Evolutionary conservation across 2,329 filamentous ascomycete genomes (phyloP).

Genomic region (Penicillium sp.): DNA sequence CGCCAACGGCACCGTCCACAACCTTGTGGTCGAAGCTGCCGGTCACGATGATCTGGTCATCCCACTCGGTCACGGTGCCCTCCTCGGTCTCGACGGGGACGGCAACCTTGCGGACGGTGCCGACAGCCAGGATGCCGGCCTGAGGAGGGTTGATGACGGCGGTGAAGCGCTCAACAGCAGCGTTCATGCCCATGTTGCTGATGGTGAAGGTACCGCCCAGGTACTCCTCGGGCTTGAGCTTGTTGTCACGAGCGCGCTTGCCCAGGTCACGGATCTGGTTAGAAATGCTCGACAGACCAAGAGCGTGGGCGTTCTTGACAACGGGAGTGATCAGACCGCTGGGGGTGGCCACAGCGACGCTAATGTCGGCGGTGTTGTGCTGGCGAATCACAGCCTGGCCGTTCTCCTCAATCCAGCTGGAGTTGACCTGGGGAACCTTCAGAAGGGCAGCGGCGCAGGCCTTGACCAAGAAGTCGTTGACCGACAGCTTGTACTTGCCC

Average conservation of each 20-base stretch:
- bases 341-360: conserved; percentile 90
- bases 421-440: conserved; percentile 95
- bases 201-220: conserved; percentile 99
- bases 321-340: conserved; percentile 96
- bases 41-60: conserved; percentile 94
- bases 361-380: conserved; percentile 90
- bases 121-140: conserved; percentile 89
- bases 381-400: conserved; percentile 80
- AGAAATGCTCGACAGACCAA: conserved; percentile 86
- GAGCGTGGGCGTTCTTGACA: conserved; percentile 80
- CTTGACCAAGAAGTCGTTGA: conserved; percentile 99
- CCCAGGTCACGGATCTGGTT: conserved; percentile 90
- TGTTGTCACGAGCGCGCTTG: conserved; percentile 92
- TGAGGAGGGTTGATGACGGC: conserved; percentile 99
- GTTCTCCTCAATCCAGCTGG: conserved; percentile 79
- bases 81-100: conserved; percentile 82
- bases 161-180: conserved; percentile 92
- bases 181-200: conserved; percentile 99
- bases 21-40: conserved; percentile 99
- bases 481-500: conserved; percentile 98
- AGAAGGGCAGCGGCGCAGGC: conserved; percentile 81
- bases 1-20: conserved; percentile 91
- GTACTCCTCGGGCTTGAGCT: conserved; percentile 99
- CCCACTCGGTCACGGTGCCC: conserved; percentile 78
- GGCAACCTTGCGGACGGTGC: conserved; percentile 92